A percentile compares a stretch with the other conserved stretches of the same genome.
Conservation (phyloP, 2,329 filamentous ascomycete species). For the Hymenoscyphus infarciens region DNA sequence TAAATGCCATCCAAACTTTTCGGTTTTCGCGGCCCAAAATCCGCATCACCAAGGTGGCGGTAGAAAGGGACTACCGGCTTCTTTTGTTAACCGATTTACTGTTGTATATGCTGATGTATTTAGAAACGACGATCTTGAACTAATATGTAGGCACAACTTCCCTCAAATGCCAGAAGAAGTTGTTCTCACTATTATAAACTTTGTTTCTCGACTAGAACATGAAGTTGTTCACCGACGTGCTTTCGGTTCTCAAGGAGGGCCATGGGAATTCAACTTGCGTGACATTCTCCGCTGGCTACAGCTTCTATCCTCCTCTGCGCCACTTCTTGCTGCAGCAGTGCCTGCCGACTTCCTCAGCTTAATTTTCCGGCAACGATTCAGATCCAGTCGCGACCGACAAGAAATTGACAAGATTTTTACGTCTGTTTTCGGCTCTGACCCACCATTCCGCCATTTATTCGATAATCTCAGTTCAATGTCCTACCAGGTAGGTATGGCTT, state of each 20-base stretch:
- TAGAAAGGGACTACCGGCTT: conserved; percentile 87
- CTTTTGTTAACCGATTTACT: conserved; percentile 97
- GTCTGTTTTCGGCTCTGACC: conserved; percentile 51
- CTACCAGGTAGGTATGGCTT: conserved; percentile 78
- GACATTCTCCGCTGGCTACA: conserved; percentile 87
- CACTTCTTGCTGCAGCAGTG: conserved; percentile 56
- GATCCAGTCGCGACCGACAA: conserved; percentile 63
- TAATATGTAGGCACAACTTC: conserved; percentile 79
- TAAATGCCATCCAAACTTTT: conserved; percentile 81
- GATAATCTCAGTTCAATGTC: conserved; percentile 63
- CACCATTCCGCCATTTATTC: conserved; percentile 57
- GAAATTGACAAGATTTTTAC: conserved; percentile 65
- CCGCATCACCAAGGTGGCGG: conserved; percentile 96
- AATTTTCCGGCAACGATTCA: conserved; percentile 84
- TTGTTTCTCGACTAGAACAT: conserved; percentile 76
- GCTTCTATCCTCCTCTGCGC: conserved; percentile 58
- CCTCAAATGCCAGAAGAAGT: conserved; percentile 56
- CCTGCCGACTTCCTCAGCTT: conserved; percentile 75
- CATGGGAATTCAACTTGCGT: conserved; percentile 94
- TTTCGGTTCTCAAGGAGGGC: conserved; percentile 64
- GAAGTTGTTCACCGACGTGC: conserved; percentile 58
- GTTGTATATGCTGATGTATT: conserved; percentile 96
- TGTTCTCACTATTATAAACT: conserved; percentile 67
- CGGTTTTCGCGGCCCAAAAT: conserved; percentile 96
- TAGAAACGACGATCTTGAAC: conserved; percentile 70